These are phyloP conservation scores for Pseudocercospora cruenta DNA, from an alignment of 2,329 filamentous ascomycete genomes.

Conservation along the genomic window DNA sequence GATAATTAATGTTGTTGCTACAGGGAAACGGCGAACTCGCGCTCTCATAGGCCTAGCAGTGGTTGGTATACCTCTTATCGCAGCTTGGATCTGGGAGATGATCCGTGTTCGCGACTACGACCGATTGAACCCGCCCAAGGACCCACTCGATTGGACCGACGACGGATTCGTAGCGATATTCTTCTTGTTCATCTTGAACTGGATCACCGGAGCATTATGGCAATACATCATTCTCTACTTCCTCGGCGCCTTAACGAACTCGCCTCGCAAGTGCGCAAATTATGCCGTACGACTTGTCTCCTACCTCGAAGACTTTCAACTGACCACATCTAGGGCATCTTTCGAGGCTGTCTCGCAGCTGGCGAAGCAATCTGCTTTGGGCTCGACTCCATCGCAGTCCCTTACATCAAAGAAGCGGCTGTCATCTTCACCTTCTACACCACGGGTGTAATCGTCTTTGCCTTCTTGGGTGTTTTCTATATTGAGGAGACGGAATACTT, in stretches of 20 bases:
- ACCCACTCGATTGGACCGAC: slow-evolving; percentile 35
- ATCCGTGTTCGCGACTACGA: slow-evolving; percentile 33
- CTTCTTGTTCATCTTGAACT: slow-evolving; percentile 33
- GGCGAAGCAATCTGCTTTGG: slow-evolving; percentile 39
- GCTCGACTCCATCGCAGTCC: slow-evolving; percentile 33
- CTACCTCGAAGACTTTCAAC: background rate
- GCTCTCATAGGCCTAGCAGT: slow-evolving; percentile 30
- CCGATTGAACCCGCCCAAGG: slow-evolving; percentile 22
- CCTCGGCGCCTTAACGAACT: slow-evolving; percentile 37
- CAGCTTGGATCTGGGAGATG: slow-evolving; percentile 39
- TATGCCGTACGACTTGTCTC: slow-evolving; percentile 12
- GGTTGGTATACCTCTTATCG: slow-evolving; percentile 33
- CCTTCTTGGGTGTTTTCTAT: slow-evolving; percentile 29
- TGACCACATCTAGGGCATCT: slow-evolving; percentile 23
- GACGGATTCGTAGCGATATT: slow-evolving; percentile 31
- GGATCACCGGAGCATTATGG: slow-evolving; percentile 33
- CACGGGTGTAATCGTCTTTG: slow-evolving; percentile 23
- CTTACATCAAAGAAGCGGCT: slow-evolving; percentile 32
- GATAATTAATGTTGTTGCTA: background rate
- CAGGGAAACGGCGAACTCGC: slow-evolving; percentile 12
- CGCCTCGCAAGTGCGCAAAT: slow-evolving; percentile 22
- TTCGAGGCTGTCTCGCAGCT: slow-evolving; percentile 35
- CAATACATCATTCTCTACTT: slow-evolving; percentile 39
- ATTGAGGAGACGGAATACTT: slow-evolving; percentile 36
- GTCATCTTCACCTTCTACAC: slow-evolving; percentile 32